Evolutionary conservation across 495 filamentous ascomycete species (phyloP).

Genomic region (Aspergillus kassunensis): DNA sequence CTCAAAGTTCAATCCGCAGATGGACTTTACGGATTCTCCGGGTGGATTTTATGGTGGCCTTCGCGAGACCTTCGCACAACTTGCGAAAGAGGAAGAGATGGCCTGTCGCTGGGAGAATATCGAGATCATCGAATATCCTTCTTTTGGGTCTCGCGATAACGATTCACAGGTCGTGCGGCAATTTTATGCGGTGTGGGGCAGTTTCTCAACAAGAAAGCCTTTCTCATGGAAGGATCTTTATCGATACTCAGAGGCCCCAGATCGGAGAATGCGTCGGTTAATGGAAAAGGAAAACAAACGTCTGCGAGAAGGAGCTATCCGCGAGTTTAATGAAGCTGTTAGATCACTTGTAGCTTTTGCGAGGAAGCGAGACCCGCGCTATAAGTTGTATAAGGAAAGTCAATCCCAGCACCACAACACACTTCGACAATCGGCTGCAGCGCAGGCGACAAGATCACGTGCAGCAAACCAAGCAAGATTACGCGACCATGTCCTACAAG

Average conservation of each 20-base stretch:
- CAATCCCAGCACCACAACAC: slow-evolving; percentile 77
- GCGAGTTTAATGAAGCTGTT: slow-evolving; percentile 94
- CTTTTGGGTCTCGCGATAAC: slow-evolving; percentile 70
- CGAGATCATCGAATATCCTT: slow-evolving; percentile 62
- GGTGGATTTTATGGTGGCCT: slow-evolving; percentile 80
- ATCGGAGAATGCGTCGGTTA: slow-evolving; percentile 73
- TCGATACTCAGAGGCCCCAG: slow-evolving; percentile 76
- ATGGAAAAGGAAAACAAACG: slow-evolving; percentile 97
- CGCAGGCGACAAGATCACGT: slow-evolving; percentile 79
- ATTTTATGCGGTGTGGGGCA: slow-evolving; percentile 80
- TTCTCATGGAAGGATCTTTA: slow-evolving; percentile 90
- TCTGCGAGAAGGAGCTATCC: slow-evolving; percentile 73
- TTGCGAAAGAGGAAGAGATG: slow-evolving; percentile 75
- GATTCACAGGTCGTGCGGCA: slow-evolving; percentile 65
- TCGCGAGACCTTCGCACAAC: slow-evolving; percentile 66
- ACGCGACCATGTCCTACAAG: slow-evolving; percentile 61
- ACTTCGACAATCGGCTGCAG: slow-evolving; percentile 71
- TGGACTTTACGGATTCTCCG: slow-evolving; percentile 71
- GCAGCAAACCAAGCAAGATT: slow-evolving; percentile 76
- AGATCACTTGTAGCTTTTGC: slow-evolving; percentile 80
- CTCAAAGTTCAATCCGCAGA: slow-evolving; percentile 67
- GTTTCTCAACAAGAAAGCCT: slow-evolving; percentile 77
- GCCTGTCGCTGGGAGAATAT: slow-evolving; percentile 65
- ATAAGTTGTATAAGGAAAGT: slow-evolving; percentile 60
- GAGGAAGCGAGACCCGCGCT: slow-evolving; percentile 89